Evolutionary conservation across 1,139 yeast species (phyloP), one percentile per base, ranked within the genome.

Genomic region (Candida frijolesensis): DNA sequence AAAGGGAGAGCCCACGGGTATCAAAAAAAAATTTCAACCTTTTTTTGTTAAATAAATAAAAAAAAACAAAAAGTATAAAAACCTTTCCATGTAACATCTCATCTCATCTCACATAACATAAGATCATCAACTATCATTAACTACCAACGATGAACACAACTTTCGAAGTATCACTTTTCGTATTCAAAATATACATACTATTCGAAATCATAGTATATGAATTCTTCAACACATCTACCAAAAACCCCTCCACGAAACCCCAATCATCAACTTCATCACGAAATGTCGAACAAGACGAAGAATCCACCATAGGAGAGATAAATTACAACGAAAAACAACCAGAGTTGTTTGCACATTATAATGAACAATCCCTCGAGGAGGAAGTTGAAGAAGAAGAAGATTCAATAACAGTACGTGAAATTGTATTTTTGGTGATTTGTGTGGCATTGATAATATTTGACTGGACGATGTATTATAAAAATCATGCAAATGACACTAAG

Each of bases 231-330:
- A 7, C 18, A 19, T 5, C 15, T 9, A 11, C 34, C 16, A n/a
- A n/a, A n/a, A n/a, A n/a, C n/a, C n/a, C n/a, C n/a, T n/a, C n/a
- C n/a, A n/a, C n/a, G n/a, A n/a, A n/a, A n/a, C n/a, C n/a, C n/a
- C n/a, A n/a, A n/a, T 16, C 41, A 37, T 16, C 41, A 29, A n/a
- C n/a, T 12, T 42, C 10, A 51, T 48, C 30, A 45, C 45, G n/a
- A 45, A 45, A 27, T 48, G 45, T 19, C 7, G 8, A 30, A 48
- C 12, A 48, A 51, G 35, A 51, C 39, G 15, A 25, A 15, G 48
- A 47, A 15, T 40, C 42, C 9, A 44, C 39, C 10, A 19, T 16
- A 9, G 29, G 14, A 37, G 19, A 41, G 19, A 11, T 19, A 10
- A 8, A 44, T 5, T 41, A 48, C 42, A 11, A 44, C 27, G 19